Evolutionary conservation across 345 rosid species (phyloP), one percentile per base, ranked within the genome.

Genomic region (Schrenkiella parvula): DNA sequence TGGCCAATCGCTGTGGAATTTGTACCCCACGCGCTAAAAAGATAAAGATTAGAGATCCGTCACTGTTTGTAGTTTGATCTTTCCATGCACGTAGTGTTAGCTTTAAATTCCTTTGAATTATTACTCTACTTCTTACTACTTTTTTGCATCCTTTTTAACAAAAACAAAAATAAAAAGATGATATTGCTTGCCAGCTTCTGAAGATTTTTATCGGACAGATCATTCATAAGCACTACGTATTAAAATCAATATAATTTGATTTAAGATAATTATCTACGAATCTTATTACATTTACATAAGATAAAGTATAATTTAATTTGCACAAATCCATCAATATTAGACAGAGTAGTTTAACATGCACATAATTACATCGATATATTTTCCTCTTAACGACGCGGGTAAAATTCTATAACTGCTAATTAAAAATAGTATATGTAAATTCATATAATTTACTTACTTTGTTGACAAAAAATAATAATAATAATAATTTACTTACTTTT

Each of bases 21-120:
- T 58, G 32, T n/a, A 43, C 55, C 26, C 21, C 79, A 75, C 79
- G 35, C 64, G 39, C 54, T 19, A 64, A 46, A 53, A 51, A 54
- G 31, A 8, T 58, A 67, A 15, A 68, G 23, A 63, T 69, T 63
- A 76, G 75, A 29, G 66, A 76, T 64, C 56, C 66, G 80, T 76
- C 80, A 38, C 46, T 70, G 15, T 64, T 62, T 28, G 71, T 43
- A 62, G 69, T 70, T 39, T 64, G 71, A 70, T 70, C 31, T 70
- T 76, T 76, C 71, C 80, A 76, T 76, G 80, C 80, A 76, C 80
- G 80, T 70, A 70, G 79, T 73, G 70, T 55, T 63, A 53, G 37
- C 58, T 70, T 64, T 41, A 63, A n/a, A 63, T 70, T 55, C 29
- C 58, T 70, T 64, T 41, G 55, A n/a, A 63, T 70, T 55, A 54